phyloP scores from a whole-genome alignment of 2,329 filamentous ascomycete species.

The Hymenotorrendiella dingleyae region DNA sequence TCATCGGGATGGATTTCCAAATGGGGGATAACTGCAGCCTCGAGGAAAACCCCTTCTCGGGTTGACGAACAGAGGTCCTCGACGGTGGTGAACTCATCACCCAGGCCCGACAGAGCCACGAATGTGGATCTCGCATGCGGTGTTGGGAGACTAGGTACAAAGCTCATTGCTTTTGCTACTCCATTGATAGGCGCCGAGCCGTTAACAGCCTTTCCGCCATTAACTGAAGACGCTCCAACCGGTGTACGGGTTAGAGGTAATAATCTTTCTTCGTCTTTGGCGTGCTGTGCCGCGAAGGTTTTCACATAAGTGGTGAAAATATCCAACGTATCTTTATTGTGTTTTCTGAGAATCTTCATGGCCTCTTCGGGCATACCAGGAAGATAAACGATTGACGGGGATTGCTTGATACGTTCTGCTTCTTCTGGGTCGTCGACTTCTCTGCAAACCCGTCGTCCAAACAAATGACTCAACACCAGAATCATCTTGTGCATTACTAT shows the following conservation, averaged over 20 bases:
- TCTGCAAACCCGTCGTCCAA: constrained; percentile 52
- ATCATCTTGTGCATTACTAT: constrained; percentile 55
- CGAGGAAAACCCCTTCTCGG: constrained; percentile 66
- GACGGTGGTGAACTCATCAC: constrained; percentile 58
- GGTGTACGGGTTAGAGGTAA: constrained; percentile 27
- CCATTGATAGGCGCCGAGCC: constrained; percentile 8
- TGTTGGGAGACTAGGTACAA: constrained; percentile 31
- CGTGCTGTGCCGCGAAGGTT: constrained; percentile 61
- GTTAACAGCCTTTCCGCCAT: constrained; percentile 8
- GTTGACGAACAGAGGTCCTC: constrained; percentile 61
- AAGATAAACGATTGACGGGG: constrained; percentile 60
- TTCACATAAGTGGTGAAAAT: constrained; percentile 65
- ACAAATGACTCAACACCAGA: constrained; percentile 65
- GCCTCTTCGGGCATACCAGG: constrained; percentile 55
- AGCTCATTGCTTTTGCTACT: constrained; percentile 10
- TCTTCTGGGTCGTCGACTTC: constrained; percentile 44
- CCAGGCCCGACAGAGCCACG: constrained; percentile 62
- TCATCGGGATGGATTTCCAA: constrained; percentile 56
- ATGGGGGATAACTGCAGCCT: constrained; percentile 66
- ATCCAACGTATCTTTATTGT: constrained; percentile 60
- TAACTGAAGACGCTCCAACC: constrained; percentile 17
- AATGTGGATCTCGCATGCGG: constrained; percentile 59
- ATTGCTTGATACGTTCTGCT: constrained; percentile 45
- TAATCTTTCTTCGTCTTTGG: constrained; percentile 23
- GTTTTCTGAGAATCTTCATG: constrained; percentile 46